Evolutionary conservation across 2,329 filamentous ascomycete genomes (phyloP).

Genomic region (Pseudogymnoascus sp.): DNA sequence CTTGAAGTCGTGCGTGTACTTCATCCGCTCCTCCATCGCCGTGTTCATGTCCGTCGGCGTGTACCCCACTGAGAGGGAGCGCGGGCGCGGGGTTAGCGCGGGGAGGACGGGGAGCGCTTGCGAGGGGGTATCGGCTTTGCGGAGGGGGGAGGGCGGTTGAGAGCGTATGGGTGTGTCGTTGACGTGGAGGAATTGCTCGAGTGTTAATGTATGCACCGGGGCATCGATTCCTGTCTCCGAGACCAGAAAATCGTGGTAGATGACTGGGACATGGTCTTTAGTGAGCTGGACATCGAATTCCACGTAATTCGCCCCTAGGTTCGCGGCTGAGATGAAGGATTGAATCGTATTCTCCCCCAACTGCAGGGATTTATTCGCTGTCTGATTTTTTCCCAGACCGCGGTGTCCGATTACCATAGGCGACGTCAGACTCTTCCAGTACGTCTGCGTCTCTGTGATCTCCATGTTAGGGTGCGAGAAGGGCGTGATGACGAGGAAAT

Average conservation of each 20-base stretch:
- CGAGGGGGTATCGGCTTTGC: conserved; percentile 17
- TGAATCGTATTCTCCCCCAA: conserved; percentile 93
- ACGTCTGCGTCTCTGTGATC: conserved; percentile 82
- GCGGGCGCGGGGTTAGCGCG: conserved; percentile 21
- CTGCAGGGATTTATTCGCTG: conserved; percentile 78
- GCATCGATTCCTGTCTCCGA: conserved; percentile 97
- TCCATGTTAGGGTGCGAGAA: conserved; percentile 93
- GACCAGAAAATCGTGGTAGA: conserved; percentile 97
- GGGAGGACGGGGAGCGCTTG: conserved; percentile 16
- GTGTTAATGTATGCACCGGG: conserved; percentile 85
- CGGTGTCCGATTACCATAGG: conserved; percentile 73
- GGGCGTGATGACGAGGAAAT: conserved; percentile 89
- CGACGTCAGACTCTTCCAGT: conserved; percentile 78
- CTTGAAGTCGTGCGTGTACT: conserved; percentile 93
- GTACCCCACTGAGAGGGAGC: conserved; percentile 29
- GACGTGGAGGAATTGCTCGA: conserved; percentile 92
- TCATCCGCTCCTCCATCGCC: conserved; percentile 71
- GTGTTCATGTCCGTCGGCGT: conserved; percentile 20
- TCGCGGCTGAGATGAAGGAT: conserved; percentile 93
- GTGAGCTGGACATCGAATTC: conserved; percentile 90
- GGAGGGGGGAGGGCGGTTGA: conserved; percentile 36
- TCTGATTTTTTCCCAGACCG: conserved; percentile 83
- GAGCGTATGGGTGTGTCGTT: conserved; percentile 40
- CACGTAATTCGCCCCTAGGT: conserved; percentile 72
- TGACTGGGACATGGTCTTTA: conserved; percentile 97